Conservation (phyloP, 2,329 filamentous ascomycete species). For the Cucurbitaria berberidis region DNA sequence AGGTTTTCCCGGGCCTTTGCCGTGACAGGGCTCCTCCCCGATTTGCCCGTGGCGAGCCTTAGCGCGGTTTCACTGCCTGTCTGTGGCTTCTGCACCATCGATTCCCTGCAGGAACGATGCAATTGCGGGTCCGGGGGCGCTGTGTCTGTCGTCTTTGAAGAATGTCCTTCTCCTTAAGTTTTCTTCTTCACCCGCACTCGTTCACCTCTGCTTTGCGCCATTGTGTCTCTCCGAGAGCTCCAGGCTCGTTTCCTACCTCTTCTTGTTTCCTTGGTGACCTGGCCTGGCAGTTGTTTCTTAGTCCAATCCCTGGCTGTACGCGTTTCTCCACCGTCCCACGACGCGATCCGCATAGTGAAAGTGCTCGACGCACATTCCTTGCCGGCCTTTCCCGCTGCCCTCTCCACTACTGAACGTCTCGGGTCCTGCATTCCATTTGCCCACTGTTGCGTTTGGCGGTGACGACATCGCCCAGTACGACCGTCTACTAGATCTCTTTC, state of each 20-base stretch:
- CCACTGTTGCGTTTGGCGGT: constrained; percentile 15
- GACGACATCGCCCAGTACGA: constrained; percentile 21
- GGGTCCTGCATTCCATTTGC: constrained; percentile 10
- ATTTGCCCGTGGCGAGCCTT: constrained; percentile 27
- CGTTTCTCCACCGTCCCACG: constrained; percentile 20
- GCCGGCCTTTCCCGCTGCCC: constrained; percentile 20
- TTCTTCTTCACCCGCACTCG: constrained; percentile 19
- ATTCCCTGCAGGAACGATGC: constrained; percentile 15
- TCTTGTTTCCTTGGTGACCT: constrained; percentile 25
- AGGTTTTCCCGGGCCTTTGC: constrained; percentile 7
- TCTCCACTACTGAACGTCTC: constrained; percentile 9
- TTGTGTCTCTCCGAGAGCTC: constrained; percentile 26
- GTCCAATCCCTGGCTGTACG: constrained; percentile 37
- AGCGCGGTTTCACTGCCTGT: constrained; percentile 25
- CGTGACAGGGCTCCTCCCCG: constrained; percentile 17
- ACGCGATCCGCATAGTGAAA: constrained; percentile 15
- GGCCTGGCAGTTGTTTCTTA: constrained; percentile 43
- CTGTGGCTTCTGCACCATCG: constrained; percentile 31
- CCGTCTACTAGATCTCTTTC: constrained; percentile 8
- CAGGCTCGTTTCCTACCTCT: constrained; percentile 26
- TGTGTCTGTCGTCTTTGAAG: constrained; percentile 22
- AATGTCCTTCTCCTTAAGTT: constrained; percentile 11
- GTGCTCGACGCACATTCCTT: constrained; percentile 46
- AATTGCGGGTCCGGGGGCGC: constrained; percentile 17
- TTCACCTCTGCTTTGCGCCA: constrained; percentile 15